Conservation (phyloP, 306 rosid species). For the Quercus robur region DNA sequence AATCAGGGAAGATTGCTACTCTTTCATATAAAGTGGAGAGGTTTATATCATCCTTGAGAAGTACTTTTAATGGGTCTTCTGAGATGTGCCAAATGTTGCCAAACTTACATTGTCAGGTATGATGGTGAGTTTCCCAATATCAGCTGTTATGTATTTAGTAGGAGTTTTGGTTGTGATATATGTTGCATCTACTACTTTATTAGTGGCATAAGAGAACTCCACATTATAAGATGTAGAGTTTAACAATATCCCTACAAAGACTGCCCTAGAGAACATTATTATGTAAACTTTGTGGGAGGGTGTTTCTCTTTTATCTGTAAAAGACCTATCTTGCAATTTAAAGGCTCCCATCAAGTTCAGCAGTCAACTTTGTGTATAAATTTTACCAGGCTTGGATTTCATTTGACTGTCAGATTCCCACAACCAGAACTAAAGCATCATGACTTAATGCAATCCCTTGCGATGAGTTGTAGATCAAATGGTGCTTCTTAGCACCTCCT, state of each 20-base stretch:
- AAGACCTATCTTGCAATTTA: neutral
- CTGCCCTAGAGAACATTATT: neutral
- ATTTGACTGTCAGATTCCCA: neutral
- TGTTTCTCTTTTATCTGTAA: neutral
- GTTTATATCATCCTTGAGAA: slow-evolving; percentile 30
- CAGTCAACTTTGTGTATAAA: neutral
- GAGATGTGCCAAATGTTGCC: slow-evolving; percentile 26
- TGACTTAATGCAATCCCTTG: too few species aligned
- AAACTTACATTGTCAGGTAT: slow-evolving; percentile 69
- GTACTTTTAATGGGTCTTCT: slow-evolving; percentile 9
- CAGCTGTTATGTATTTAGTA: neutral
- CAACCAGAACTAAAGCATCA: neutral
- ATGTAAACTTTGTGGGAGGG: neutral
- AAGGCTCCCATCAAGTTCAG: neutral
- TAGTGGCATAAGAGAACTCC: neutral
- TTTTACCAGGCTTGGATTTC: neutral
- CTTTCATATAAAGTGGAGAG: slow-evolving; percentile 40
- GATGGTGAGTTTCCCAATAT: slow-evolving; percentile 65
- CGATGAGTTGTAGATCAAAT: too few species aligned
- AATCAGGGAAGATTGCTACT: slow-evolving; percentile 54
- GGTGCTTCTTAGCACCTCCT: too few species aligned
- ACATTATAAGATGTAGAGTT: neutral
- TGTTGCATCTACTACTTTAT: slow-evolving; percentile 3
- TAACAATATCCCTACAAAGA: neutral
- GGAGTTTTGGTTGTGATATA: neutral